Percentiles rank a stretch among this genome's conserved stretches.
Conservation (phyloP, 352 stramenopile genomes). For the Phytophthora hibernalis region DNA sequence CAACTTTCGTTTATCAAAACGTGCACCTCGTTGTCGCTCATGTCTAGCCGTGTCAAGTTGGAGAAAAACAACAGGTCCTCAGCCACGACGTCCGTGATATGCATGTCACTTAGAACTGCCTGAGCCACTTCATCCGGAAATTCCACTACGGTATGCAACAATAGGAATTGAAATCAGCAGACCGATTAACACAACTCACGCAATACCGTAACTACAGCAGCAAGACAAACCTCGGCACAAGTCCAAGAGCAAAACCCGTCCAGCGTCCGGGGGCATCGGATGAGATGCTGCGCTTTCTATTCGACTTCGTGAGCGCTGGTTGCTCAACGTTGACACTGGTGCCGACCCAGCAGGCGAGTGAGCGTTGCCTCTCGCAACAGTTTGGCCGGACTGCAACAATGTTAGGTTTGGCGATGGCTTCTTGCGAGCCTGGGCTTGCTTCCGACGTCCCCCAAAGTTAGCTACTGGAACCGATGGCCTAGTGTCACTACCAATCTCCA, state of each 20-base stretch:
- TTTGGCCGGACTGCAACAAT: conserved; percentile 40
- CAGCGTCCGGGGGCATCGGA: conserved; percentile 55
- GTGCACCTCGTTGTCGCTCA: conserved; percentile 84
- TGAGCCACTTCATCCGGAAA: conserved; percentile 82
- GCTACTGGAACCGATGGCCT: conserved; percentile 21
- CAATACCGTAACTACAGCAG: background rate
- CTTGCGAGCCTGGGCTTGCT: conserved; percentile 30
- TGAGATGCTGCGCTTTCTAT: conserved; percentile 29
- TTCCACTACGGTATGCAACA: conserved; percentile 59
- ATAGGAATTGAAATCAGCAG: background rate
- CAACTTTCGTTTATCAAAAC: background rate
- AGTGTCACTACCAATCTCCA: conserved; percentile 18
- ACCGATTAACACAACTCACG: background rate
- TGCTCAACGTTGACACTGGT: conserved; percentile 5
- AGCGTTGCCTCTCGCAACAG: conserved; percentile 33
- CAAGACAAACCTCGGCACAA: conserved; percentile 61
- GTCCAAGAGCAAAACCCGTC: conserved; percentile 85
- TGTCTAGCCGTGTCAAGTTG: conserved; percentile 73
- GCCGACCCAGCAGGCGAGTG: background rate
- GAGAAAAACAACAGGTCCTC: conserved; percentile 86
- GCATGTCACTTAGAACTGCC: conserved; percentile 64
- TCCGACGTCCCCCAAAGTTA: conserved; percentile 11
- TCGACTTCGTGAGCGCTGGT: conserved; percentile 21
- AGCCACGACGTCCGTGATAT: conserved; percentile 66
- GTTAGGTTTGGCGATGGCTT: conserved; percentile 33